Conservation (phyloP, 2,329 filamentous ascomycete species). For the Aspergillus luchuensis region DNA sequence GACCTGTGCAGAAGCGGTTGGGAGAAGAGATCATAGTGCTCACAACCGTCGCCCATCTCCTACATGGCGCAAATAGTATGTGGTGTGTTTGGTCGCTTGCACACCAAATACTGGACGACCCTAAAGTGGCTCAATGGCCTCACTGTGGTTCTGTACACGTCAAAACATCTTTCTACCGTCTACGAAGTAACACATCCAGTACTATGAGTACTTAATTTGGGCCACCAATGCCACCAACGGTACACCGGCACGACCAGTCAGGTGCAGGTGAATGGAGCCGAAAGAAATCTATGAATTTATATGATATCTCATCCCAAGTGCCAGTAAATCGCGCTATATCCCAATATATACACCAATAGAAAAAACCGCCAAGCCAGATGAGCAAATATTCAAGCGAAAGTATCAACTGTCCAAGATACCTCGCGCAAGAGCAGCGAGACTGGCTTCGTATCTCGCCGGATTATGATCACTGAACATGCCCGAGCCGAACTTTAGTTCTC, state of each 20-base stretch:
- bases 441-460: conserved; percentile 71
- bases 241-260: neutral
- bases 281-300: neutral
- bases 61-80: too few relatives aligned
- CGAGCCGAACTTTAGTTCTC: conserved; percentile 69
- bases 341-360: conserved; percentile 2
- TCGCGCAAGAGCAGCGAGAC: conserved; percentile 61
- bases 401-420: conserved; percentile 46
- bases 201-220: neutral
- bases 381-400: neutral
- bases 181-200: neutral
- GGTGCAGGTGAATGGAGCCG: neutral
- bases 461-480: conserved; percentile 77
- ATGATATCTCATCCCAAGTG: neutral
- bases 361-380: neutral
- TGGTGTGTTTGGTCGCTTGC: too few relatives aligned
- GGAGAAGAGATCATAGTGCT: too few relatives aligned
- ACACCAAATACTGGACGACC: too few relatives aligned
- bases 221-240: neutral
- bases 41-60: too few relatives aligned
- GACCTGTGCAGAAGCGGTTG: too few relatives aligned
- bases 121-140: too few relatives aligned
- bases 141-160: too few relatives aligned
- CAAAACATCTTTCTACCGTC: neutral
- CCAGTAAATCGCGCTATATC: neutral